A percentile compares a stretch with the other conserved stretches of the same genome.
Conservation (phyloP, 305 asterid species). For the Plantago lanceolata region DNA sequence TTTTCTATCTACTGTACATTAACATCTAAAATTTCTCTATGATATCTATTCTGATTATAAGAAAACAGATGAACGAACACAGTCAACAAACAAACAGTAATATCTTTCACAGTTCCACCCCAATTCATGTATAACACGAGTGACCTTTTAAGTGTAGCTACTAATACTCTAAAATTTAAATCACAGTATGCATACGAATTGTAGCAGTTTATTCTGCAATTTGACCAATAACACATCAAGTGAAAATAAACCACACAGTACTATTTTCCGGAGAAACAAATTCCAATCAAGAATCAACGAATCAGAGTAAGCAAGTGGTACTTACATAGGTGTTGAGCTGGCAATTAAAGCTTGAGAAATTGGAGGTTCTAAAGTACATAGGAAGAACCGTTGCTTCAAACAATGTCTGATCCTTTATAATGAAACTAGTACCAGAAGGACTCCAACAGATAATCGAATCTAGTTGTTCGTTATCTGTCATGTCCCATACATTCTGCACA, state of each 20-base stretch:
- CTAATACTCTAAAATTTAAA: too few relatives aligned
- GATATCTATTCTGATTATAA: too few relatives aligned
- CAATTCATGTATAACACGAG: too few relatives aligned
- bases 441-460: constrained; percentile 35
- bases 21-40: neutral
- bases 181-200: too few relatives aligned
- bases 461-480: constrained; percentile 35
- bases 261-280: too few relatives aligned
- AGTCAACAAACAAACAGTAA: neutral
- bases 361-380: constrained; percentile 43
- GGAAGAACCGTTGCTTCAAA: constrained; percentile 44
- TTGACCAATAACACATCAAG: too few relatives aligned
- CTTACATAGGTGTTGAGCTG: constrained; percentile 50
- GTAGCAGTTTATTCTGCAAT: too few relatives aligned
- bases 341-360: constrained; percentile 41
- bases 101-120: too few relatives aligned
- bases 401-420: constrained; percentile 31
- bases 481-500: constrained; percentile 37
- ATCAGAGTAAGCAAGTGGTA: constrained; percentile 1
- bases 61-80: neutral
- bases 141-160: too few relatives aligned
- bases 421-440: constrained; percentile 37
- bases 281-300: neutral
- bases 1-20: neutral
- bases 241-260: too few relatives aligned